Evolutionary conservation across 2,329 filamentous ascomycete species (phyloP).

Genomic region (Botrytis galanthina): DNA sequence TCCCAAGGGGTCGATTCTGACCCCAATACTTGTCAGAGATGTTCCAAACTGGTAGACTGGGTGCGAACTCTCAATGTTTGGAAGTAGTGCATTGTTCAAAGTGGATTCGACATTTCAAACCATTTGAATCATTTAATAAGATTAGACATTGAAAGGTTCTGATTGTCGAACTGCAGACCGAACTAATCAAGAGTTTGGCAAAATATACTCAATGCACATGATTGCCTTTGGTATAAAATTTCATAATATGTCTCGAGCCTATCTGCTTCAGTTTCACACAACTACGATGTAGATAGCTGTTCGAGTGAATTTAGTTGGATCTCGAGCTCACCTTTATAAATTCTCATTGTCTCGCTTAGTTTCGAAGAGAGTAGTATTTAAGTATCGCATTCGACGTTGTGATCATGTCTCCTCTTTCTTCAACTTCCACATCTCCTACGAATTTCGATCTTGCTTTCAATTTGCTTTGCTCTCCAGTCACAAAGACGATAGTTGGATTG

Average conservation of each 20-base stretch:
- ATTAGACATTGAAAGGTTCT: too few relatives aligned
- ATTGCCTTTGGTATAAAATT: background rate
- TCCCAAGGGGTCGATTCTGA: too few relatives aligned
- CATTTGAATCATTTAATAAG: too few relatives aligned
- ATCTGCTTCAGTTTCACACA: background rate
- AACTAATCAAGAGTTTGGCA: background rate
- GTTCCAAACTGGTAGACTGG: too few relatives aligned
- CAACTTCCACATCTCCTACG: background rate
- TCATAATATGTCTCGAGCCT: background rate
- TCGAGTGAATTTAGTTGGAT: background rate
- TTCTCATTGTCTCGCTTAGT: background rate
- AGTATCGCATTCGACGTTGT: background rate
- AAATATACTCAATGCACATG: background rate
- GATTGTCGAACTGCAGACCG: too few relatives aligned
- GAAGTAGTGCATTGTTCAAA: too few relatives aligned
- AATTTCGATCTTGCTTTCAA: conserved; percentile 4
- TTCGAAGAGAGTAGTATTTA: background rate
- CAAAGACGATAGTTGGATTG: background rate
- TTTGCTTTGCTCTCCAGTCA: background rate
- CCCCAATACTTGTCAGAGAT: too few relatives aligned
- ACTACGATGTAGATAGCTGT: background rate
- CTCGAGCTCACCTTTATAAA: background rate
- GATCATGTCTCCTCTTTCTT: background rate
- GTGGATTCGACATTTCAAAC: too few relatives aligned
- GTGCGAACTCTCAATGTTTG: too few relatives aligned